Evolutionary conservation across 2,329 filamentous ascomycete genomes (phyloP), one percentile per base, ranked within the genome.

Genomic region (Fusarium sambucinum): DNA sequence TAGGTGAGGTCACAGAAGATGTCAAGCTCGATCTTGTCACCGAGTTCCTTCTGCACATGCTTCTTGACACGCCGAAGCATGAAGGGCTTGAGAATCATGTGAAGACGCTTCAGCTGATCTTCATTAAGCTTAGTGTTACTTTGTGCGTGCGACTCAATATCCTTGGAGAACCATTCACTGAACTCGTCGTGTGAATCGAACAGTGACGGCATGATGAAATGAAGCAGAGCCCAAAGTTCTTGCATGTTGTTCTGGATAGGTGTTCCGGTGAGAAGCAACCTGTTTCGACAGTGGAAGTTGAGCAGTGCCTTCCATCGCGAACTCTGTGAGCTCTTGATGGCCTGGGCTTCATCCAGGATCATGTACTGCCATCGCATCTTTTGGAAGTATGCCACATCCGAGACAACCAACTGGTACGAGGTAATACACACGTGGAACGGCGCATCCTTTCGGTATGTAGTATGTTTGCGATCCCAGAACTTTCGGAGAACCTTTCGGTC

Each of bases 241-340:
- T 98, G 96, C 96, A 99, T 99, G 85, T 98, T 99, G 83, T 99
- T 99, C 80, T 99, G 96, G 70, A 99, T 98, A 4, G 96, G 96
- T 1, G 96, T 99, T 82, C 96, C 96, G 0, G 96, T 99, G 21
- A 99, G 87, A 44, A 99, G 84, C 46, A 99, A 87, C 71, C 96
- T 89, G 80, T 98, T 99, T 63, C 96, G 92, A 81, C 95, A 98
- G 78, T 96, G 92, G 85, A 98, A 98, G 51, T 91, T 92, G 46
- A 99, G 85, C 69, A 99, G 81, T 70, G 92, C 94, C 86, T 98
- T 99, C 96, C 96, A 99, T 76, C 96, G 89, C 17, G 94, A 97
- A 83, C 94, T 97, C 75, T 92, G 89, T 1, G 96, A 97, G 66
- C 94, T 97, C 84, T 99, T 99, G 88, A 99, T 98, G 70, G 96